A percentile compares a stretch with the other conserved stretches of the same genome.
phyloP scores from a whole-genome alignment of 345 rosid species.

The Erysimum cheiranthoides region DNA sequence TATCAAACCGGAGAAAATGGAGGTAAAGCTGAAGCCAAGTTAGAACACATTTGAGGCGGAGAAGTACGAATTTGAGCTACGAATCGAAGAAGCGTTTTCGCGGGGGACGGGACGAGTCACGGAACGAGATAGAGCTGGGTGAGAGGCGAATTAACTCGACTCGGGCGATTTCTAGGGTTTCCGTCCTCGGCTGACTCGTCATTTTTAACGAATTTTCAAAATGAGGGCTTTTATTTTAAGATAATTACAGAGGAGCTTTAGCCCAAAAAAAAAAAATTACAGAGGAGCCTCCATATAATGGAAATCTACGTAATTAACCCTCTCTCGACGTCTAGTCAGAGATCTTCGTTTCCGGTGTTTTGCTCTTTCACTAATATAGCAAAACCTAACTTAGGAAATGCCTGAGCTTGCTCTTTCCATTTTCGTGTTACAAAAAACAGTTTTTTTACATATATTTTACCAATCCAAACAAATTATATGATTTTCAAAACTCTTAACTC shows the following conservation, averaged over 20 bases:
- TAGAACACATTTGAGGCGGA: slow-evolving; percentile 2
- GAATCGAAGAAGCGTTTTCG: slow-evolving; percentile 23
- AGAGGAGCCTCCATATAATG: neutral
- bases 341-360: neutral
- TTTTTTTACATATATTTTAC: neutral
- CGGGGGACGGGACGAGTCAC: slow-evolving; percentile 42
- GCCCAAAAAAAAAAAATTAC: too few relatives aligned
- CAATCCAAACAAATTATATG: neutral
- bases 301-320: neutral
- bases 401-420: slow-evolving; percentile 24
- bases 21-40: slow-evolving; percentile 24
- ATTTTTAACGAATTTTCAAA: slow-evolving; percentile 16
- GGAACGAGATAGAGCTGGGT: slow-evolving; percentile 46
- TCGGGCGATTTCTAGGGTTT: slow-evolving; percentile 52
- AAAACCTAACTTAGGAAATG: slow-evolving; percentile 3
- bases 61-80: slow-evolving; percentile 5
- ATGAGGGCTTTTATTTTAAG: slow-evolving; percentile 11
- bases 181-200: slow-evolving; percentile 45
- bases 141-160: slow-evolving; percentile 43
- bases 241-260: neutral
- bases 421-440: slow-evolving; percentile 12
- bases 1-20: slow-evolving; percentile 9
- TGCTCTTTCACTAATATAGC: slow-evolving; percentile 29
- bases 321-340: neutral
- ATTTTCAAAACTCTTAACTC: neutral